Evolutionary conservation across 2,329 filamentous ascomycete genomes (phyloP), one percentile per base, ranked within the genome.

Genomic region (Amesomyces nigricolor): DNA sequence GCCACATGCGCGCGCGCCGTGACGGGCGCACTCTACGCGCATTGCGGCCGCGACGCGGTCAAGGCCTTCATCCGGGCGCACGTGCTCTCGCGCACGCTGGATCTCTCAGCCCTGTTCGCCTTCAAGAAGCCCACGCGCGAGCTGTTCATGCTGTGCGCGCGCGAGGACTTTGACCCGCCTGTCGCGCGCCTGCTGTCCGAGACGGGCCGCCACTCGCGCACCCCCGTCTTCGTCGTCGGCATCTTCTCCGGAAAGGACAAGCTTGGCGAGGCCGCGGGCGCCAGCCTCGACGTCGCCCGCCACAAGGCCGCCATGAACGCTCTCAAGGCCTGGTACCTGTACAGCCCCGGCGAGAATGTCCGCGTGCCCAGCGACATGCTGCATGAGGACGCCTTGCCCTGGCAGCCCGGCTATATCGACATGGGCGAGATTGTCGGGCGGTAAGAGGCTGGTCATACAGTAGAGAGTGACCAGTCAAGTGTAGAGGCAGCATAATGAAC

Each of bases 261-360:
- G 79, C 78, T 99, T 42, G 94, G 92, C 54, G 92, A 99, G 75
- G 94, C 86, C n/a, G 80, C 85, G 17, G 94, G 88, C 22, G 76
- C 86, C 47, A 91, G 82, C 71, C 75, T 97, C 54, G 79, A 90
- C 62, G 82, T 90, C 65, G 92, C 88, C 32, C 83, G 89, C 61
- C 79, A 82, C 61, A 82, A 89, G 70, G 94, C 94, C 17, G 84
- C 89, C 38, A 91, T 95, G 66, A 86, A 87, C 60, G 86, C 91
- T 16, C 77, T 99, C 67, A 95, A 96, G 78, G 80, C 86, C 5
- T 99, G 94, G 94, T 99, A 99, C 72, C 77, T 99, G 51, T 99
- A 99, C 76, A 91, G 86, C 70, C 92, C 94, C 29, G 77, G 79
- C 54, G 73, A 77, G 63, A 73, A 82, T 61, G 80, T 83, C 48